Conservation (phyloP, 805 yeast genomes). For the Lachancea sp. region DNA sequence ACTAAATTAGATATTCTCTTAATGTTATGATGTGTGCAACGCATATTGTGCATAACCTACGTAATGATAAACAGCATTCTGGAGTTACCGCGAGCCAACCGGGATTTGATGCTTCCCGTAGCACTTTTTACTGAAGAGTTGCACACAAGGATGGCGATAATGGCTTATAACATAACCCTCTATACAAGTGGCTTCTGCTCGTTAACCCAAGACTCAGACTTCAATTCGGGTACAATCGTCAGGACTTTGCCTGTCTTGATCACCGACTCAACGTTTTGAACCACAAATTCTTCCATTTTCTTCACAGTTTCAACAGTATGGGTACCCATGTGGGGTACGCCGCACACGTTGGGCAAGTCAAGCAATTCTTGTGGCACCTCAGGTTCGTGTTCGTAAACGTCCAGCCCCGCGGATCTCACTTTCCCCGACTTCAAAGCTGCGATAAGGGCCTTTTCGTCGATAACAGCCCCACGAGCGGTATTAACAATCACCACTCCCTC, state of each 20-base stretch:
- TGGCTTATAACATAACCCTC: too few relatives aligned
- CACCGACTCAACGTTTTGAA: conserved; percentile 56
- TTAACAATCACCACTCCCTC: conserved; percentile 69
- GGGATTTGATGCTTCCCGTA: too few relatives aligned
- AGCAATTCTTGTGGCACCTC: conserved; percentile 56
- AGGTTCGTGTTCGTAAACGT: conserved; percentile 74
- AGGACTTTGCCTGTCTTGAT: conserved; percentile 61
- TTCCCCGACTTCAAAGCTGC: conserved; percentile 55
- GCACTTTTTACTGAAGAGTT: too few relatives aligned
- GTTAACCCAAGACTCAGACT: conserved; percentile 29
- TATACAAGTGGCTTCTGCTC: conserved; percentile 18
- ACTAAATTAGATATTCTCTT: too few relatives aligned
- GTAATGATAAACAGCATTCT: too few relatives aligned
- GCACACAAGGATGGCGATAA: too few relatives aligned
- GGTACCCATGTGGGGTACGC: conserved; percentile 89
- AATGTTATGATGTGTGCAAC: too few relatives aligned
- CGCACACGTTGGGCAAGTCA: conserved; percentile 59
- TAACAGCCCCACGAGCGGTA: conserved; percentile 84
- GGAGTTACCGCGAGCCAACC: too few relatives aligned
- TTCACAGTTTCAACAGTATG: conserved; percentile 65
- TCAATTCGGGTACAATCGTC: conserved; percentile 76
- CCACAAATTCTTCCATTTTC: conserved; percentile 75
- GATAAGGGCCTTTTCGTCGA: conserved; percentile 57
- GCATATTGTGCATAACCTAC: too few relatives aligned
- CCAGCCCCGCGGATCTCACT: conserved; percentile 62